These are phyloP conservation scores for Gynandropsis gynandra DNA, from an alignment of 345 rosid species.

Conservation along the genomic window DNA sequence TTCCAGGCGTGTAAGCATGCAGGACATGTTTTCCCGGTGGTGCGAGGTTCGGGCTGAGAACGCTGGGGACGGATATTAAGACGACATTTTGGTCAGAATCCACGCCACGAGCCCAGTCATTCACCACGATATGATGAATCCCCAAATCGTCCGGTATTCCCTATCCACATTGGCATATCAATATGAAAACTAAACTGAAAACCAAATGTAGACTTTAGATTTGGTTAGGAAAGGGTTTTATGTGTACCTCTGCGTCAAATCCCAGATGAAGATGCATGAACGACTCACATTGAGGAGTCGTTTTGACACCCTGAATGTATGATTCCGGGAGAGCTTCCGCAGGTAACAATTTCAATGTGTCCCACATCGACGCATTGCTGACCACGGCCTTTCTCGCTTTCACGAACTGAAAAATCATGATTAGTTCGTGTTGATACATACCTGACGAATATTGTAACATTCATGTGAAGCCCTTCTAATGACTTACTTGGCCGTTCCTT, in stretches of 20 bases:
- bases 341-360: constrained; percentile 63
- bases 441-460: background rate
- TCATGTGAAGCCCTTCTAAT: constrained; percentile 9
- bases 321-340: constrained; percentile 56
- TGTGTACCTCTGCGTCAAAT: constrained; percentile 62
- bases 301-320: constrained; percentile 39
- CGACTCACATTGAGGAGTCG: constrained; percentile 78
- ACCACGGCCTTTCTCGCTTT: constrained; percentile 84
- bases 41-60: constrained; percentile 71
- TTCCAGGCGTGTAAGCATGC: constrained; percentile 85
- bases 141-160: constrained; percentile 67
- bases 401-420: constrained; percentile 44
- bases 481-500: constrained; percentile 74
- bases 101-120: constrained; percentile 84
- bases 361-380: constrained; percentile 97
- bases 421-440: background rate
- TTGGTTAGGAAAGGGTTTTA: background rate
- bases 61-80: constrained; percentile 74
- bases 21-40: constrained; percentile 79
- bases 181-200: background rate
- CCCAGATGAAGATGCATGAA: constrained; percentile 99
- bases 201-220: background rate
- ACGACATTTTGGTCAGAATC: constrained; percentile 93
- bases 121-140: constrained; percentile 88
- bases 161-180: constrained; percentile 32